These are phyloP conservation scores for Abrus precatorius DNA, from an alignment of 306 rosid genomes.

Conservation along the genomic window DNA sequence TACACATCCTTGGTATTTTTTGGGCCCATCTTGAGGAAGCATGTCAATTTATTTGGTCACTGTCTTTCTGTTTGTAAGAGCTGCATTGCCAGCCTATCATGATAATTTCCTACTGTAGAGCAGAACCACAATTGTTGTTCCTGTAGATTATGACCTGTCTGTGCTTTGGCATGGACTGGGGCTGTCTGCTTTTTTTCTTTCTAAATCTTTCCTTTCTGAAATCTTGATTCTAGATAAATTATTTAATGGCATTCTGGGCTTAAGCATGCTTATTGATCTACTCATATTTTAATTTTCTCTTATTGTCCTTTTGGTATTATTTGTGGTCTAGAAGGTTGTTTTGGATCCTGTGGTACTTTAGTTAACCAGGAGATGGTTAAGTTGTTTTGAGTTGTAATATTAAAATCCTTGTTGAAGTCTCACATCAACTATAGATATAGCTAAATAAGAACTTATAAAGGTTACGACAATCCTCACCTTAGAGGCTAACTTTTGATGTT, in stretches of 20 bases:
- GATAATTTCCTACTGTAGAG: constrained; percentile 20
- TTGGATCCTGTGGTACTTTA: constrained; percentile 3
- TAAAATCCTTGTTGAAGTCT: background rate
- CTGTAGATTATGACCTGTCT: constrained; percentile 35
- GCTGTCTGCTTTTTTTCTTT: background rate
- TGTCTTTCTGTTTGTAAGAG: constrained; percentile 20
- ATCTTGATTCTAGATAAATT: constrained; percentile 6
- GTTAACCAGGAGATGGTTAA: constrained; percentile 4
- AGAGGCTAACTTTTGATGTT: no score
- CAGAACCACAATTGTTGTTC: constrained; percentile 4
- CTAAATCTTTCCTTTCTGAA: constrained; percentile 33
- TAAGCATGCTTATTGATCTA: constrained; percentile 8
- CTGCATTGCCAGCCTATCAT: constrained; percentile 35
- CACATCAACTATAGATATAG: no score
- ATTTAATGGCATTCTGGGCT: background rate
- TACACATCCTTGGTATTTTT: constrained; percentile 27
- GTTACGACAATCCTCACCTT: no score
- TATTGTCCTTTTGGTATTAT: constrained; percentile 24
- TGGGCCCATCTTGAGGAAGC: constrained; percentile 20
- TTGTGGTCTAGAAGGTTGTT: constrained; percentile 27
- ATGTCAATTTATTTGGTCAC: constrained; percentile 20
- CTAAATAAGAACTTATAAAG: no score
- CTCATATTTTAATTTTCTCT: constrained; percentile 37
- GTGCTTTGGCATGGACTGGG: constrained; percentile 30
- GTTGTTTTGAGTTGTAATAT: constrained; percentile 26